A percentile compares a stretch with the other conserved stretches of the same genome.
phyloP scores from a whole-genome alignment of 345 rosid species.

The Eucalyptus polybractea region DNA sequence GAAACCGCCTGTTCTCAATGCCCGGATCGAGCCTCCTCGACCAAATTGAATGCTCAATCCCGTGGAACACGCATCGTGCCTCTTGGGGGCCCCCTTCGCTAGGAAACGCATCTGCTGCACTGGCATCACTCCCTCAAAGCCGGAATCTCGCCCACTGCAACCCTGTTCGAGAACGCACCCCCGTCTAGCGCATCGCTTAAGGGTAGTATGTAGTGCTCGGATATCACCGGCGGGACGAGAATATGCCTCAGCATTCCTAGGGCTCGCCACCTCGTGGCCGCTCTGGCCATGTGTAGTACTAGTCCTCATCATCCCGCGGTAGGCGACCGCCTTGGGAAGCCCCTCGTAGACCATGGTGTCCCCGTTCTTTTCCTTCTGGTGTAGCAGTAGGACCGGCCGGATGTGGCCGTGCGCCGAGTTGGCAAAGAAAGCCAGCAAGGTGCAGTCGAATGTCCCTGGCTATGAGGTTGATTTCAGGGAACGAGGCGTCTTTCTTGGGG shows the following conservation, averaged over 20 bases:
- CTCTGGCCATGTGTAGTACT: no score
- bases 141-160: neutral
- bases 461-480: neutral
- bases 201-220: neutral
- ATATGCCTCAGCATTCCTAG: no score
- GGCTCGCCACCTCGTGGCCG: no score
- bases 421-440: no score
- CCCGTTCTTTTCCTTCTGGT: neutral
- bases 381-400: fast-evolving
- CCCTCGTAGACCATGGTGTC: neutral
- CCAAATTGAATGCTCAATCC: neutral
- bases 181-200: neutral
- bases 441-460: fast-evolving
- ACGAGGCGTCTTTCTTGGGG: neutral
- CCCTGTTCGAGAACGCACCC: neutral
- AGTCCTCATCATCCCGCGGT: no score
- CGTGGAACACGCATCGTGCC: neutral
- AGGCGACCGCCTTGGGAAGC: no score
- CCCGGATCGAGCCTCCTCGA: neutral
- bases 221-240: neutral
- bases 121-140: neutral
- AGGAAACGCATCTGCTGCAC: neutral
- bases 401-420: no score
- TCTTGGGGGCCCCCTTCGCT: neutral
- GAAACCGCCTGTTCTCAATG: neutral